A percentile compares a stretch with the other conserved stretches of the same genome.
Conservation (phyloP, 225 moss, liverwort and hornwort species). For the Ulota crispa region DNA sequence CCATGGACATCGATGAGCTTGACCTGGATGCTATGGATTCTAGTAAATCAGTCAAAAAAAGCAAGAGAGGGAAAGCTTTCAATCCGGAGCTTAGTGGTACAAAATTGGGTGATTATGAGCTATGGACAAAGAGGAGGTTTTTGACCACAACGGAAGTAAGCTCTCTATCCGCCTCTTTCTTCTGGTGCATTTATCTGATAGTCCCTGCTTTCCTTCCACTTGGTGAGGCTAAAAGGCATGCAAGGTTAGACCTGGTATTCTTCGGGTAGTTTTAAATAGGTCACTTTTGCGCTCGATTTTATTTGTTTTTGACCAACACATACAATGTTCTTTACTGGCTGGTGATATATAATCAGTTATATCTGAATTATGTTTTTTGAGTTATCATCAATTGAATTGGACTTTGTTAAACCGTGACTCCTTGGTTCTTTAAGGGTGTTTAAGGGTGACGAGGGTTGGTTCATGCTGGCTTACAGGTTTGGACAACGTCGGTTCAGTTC, state of each 20-base stretch:
- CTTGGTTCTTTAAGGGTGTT: background rate
- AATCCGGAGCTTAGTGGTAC: slow-evolving; percentile 24
- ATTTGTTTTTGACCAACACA: background rate
- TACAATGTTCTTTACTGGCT: background rate
- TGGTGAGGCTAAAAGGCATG: background rate
- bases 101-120: slow-evolving; percentile 40
- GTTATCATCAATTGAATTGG: background rate
- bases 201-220: background rate
- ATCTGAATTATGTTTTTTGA: background rate
- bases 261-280: background rate
- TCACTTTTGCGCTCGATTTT: background rate
- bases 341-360: background rate
- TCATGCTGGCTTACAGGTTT: background rate
- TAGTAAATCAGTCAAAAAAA: slow-evolving; percentile 30
- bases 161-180: background rate
- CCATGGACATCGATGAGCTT: slow-evolving; percentile 51
- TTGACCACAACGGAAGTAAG: slow-evolving; percentile 78
- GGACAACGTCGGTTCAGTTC: slow-evolving; percentile 5
- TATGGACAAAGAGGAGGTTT: slow-evolving; percentile 59
- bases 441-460: background rate
- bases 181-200: background rate
- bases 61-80: slow-evolving; percentile 31
- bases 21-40: slow-evolving; percentile 49
- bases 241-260: background rate
- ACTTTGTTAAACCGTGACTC: background rate